phyloP scores from a whole-genome alignment of 2,329 filamentous ascomycete species.

The Exophiala oligosperma region DNA sequence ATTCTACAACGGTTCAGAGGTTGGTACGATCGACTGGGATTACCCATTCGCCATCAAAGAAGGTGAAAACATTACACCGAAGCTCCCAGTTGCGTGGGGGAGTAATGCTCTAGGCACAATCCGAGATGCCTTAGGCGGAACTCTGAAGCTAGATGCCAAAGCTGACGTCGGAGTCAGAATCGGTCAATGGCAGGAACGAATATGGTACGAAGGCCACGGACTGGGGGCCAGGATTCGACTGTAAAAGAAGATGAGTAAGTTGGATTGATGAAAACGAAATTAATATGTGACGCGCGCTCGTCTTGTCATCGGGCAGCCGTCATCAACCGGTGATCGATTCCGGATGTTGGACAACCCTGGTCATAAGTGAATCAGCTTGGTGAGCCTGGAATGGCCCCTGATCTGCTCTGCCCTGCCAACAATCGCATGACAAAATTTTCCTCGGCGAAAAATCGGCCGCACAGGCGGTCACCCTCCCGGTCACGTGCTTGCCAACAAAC shows the following conservation, averaged over 20 bases:
- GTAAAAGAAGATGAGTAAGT: constrained; percentile 33
- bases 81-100: constrained; percentile 79
- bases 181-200: constrained; percentile 69
- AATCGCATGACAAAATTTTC: constrained; percentile 10
- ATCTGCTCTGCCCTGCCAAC: not conserved
- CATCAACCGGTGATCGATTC: not conserved
- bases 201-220: constrained; percentile 70
- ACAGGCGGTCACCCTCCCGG: constrained; percentile 12
- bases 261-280: constrained; percentile 3
- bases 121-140: constrained; percentile 75
- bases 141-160: constrained; percentile 73
- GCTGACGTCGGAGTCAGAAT: constrained; percentile 75
- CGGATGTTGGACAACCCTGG: not conserved
- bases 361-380: not conserved
- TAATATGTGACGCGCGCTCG: constrained; percentile 1
- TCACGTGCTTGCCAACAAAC: constrained; percentile 15
- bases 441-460: constrained; percentile 15
- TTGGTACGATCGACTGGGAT: constrained; percentile 76
- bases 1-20: constrained; percentile 74
- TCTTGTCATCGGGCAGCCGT: not conserved
- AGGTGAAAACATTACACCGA: constrained; percentile 69
- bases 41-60: constrained; percentile 75
- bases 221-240: constrained; percentile 66
- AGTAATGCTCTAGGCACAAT: constrained; percentile 78
- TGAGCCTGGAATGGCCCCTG: no score